phyloP scores from a whole-genome alignment of 2,329 filamentous ascomycete genomes.

The Colletotrichum filicis region DNA sequence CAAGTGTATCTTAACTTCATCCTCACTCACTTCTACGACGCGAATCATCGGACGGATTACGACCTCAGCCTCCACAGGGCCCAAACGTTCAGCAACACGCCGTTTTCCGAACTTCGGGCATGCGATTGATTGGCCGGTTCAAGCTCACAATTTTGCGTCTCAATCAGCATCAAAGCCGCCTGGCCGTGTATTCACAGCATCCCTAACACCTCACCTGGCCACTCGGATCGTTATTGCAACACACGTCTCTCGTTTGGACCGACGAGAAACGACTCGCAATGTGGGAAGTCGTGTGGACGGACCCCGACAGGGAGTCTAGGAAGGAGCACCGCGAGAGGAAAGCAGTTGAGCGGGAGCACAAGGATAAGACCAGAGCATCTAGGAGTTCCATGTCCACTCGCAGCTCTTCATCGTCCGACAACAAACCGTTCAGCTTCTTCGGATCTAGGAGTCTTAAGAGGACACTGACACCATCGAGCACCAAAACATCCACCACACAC shows the following conservation, averaged over 20 bases:
- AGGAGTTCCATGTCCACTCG: conserved; percentile 53
- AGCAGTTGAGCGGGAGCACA: conserved; percentile 50
- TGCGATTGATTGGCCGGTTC: conserved; percentile 1
- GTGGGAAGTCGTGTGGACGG: conserved; percentile 71
- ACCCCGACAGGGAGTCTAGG: conserved; percentile 63
- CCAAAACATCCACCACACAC: conserved; percentile 36
- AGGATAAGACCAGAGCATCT: conserved; percentile 43
- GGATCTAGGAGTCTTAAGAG: conserved; percentile 52
- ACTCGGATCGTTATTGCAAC: not conserved
- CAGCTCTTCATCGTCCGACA: conserved; percentile 54
- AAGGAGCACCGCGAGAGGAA: conserved; percentile 64
- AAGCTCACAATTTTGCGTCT: not conserved
- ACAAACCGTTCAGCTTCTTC: conserved; percentile 57
- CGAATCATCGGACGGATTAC: conserved; percentile 1
- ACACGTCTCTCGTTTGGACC: not conserved
- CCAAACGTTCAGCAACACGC: not conserved
- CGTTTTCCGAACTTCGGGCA: conserved; percentile 9
- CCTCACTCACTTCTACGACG: conserved; percentile 4
- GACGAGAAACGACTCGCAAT: conserved; percentile 47
- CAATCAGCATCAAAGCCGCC: not conserved
- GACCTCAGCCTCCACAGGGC: not conserved
- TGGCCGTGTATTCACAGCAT: conserved; percentile 10
- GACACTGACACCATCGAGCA: conserved; percentile 37
- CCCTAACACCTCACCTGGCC: not conserved
- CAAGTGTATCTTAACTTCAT: conserved; percentile 28